Conservation (phyloP, 192 early-diverging fungal genomes). For the Spinellus fusiger region DNA sequence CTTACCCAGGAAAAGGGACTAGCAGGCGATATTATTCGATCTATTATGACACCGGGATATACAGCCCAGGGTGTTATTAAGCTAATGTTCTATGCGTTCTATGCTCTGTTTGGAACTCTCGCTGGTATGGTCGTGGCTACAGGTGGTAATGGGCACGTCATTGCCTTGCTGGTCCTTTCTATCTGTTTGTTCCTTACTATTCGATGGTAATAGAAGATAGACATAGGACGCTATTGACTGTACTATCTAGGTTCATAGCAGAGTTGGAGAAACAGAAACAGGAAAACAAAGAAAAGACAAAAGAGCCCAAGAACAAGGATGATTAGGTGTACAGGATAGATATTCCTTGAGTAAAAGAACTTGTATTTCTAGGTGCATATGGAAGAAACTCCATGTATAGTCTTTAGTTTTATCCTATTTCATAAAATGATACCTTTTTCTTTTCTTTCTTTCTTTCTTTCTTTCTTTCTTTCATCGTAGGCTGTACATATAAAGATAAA, state of each 20-base stretch:
- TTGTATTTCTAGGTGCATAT: no score
- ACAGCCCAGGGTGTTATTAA: conserved; percentile 28
- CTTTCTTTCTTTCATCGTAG: no score
- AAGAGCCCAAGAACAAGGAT: no score
- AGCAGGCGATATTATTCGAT: conserved; percentile 21
- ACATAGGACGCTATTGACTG: background rate
- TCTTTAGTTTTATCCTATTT: no score
- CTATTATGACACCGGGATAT: conserved; percentile 34
- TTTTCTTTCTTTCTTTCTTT: no score
- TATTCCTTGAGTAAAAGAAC: no score
- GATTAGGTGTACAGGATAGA: no score
- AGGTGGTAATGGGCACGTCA: conserved; percentile 28
- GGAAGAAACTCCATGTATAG: no score
- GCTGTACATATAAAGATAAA: no score
- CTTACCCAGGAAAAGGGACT: conserved; percentile 4
- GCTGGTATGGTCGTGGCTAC: conserved; percentile 15
- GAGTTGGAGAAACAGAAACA: background rate
- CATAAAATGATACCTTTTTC: no score
- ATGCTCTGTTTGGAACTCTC: conserved; percentile 30
- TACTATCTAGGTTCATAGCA: background rate
- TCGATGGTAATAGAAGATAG: conserved; percentile 17
- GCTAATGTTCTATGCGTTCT: conserved; percentile 30
- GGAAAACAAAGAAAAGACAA: no score
- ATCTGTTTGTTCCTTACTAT: conserved; percentile 26
- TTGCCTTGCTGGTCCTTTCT: conserved; percentile 27